Evolutionary conservation across 208 protist species (phyloP).

Genomic region (Leishmania tarentolae): DNA sequence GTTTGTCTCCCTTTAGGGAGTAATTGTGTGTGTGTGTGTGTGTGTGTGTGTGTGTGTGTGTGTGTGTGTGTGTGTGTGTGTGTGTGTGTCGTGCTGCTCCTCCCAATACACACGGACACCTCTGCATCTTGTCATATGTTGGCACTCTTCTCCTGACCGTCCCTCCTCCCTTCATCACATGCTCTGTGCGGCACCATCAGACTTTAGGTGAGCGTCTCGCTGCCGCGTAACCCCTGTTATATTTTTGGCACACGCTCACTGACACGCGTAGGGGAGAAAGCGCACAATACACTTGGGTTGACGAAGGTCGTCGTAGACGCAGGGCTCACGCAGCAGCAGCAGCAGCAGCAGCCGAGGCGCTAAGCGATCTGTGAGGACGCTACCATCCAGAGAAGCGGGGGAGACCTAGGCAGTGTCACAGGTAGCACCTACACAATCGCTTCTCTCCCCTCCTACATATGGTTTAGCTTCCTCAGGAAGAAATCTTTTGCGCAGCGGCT

Average conservation of each 20-base stretch:
- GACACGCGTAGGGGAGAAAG: background rate
- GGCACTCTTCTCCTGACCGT: background rate
- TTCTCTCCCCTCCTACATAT: background rate
- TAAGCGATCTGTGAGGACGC: background rate
- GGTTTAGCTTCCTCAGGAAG: background rate
- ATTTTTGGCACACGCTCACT: background rate
- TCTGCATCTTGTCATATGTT: background rate
- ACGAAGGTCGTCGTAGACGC: background rate
- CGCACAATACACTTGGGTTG: background rate
- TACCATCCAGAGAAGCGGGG: background rate
- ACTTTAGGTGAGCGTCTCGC: background rate
- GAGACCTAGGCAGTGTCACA: background rate
- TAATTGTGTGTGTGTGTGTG: background rate
- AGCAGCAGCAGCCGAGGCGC: constrained; percentile 5
- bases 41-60: too few relatives aligned
- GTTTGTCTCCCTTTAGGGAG: background rate
- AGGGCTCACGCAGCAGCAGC: background rate
- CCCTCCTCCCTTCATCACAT: background rate
- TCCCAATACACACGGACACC: background rate
- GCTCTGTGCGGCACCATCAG: background rate
- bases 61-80: background rate
- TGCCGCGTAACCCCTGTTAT: background rate
- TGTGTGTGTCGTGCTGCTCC: background rate
- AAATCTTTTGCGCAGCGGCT: background rate
- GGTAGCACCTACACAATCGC: too few relatives aligned